These are phyloP conservation scores for Plectosphaerella sp. DNA, from an alignment of 2,329 filamentous ascomycete species.

Conservation along the genomic window DNA sequence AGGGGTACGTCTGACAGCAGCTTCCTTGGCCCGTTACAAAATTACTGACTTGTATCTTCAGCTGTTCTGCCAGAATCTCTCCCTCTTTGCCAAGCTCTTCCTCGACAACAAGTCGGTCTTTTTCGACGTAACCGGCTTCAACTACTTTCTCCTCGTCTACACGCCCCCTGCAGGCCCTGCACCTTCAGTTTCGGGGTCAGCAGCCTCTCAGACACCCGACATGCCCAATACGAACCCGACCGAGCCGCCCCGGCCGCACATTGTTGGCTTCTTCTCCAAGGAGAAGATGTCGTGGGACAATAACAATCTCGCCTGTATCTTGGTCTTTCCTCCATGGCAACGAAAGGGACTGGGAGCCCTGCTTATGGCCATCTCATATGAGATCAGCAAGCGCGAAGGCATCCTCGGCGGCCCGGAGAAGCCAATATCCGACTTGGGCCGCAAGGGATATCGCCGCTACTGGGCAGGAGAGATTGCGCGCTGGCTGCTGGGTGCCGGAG, in stretches of 20 bases:
- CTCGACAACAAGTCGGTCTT: slow-evolving; percentile 98
- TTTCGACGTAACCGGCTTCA: slow-evolving; percentile 91
- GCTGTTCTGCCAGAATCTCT: slow-evolving; percentile 92
- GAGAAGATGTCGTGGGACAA: slow-evolving; percentile 99
- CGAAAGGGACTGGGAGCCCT: slow-evolving; percentile 82
- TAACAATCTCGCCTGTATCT: slow-evolving; percentile 94
- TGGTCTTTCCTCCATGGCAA: slow-evolving; percentile 95
- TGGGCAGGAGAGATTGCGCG: slow-evolving; percentile 82
- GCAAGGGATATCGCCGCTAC: slow-evolving; percentile 76
- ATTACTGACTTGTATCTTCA: slow-evolving; percentile 22
- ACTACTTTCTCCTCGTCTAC: slow-evolving; percentile 89
- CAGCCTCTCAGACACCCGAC: not conserved
- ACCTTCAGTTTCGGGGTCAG: too few relatives aligned
- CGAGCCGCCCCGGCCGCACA: slow-evolving; percentile 37
- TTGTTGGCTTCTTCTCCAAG: slow-evolving; percentile 97
- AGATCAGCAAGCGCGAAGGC: slow-evolving; percentile 78
- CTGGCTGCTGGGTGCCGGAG: slow-evolving; percentile 43
- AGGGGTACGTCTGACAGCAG: slow-evolving; percentile 45
- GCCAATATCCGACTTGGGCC: slow-evolving; percentile 81
- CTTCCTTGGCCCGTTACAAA: too few relatives aligned
- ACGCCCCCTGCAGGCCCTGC: slow-evolving; percentile 41
- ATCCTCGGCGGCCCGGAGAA: slow-evolving; percentile 90
- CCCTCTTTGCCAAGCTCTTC: slow-evolving; percentile 94
- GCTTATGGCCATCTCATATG: slow-evolving; percentile 90
- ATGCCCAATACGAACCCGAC: slow-evolving; percentile 4